phyloP scores from a whole-genome alignment of 202 grass and related monocot genomes.

The Panicum virgatum region DNA sequence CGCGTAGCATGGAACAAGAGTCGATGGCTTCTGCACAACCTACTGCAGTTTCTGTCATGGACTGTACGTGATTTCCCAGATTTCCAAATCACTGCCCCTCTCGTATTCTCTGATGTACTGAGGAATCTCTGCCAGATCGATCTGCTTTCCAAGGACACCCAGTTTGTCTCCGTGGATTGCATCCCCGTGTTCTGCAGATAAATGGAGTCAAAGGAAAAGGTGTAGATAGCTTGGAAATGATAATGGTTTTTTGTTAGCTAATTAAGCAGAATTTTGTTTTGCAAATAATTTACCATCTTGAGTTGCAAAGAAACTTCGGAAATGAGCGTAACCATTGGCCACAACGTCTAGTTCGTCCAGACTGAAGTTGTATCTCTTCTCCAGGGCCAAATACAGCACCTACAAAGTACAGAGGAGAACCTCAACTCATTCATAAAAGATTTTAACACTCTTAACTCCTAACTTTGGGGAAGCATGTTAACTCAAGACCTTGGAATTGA shows the following conservation, averaged over 20 bases:
- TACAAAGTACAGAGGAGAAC: constrained; percentile 34
- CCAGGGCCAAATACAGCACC: constrained; percentile 81
- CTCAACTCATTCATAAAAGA: not conserved
- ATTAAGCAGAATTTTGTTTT: not conserved
- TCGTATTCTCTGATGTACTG: constrained; percentile 78
- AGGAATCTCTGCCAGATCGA: constrained; percentile 59
- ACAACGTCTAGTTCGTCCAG: constrained; percentile 71
- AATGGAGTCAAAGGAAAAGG: not conserved
- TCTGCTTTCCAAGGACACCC: constrained; percentile 52
- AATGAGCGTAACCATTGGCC: constrained; percentile 77
- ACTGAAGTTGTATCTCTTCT: too few species aligned
- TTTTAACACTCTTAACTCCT: not conserved
- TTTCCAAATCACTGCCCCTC: constrained; percentile 66
- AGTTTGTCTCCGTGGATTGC: not conserved
- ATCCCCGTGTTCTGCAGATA: too few species aligned
- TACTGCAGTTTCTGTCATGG: not conserved
- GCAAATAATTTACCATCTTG: constrained; percentile 33
- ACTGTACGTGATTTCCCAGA: constrained; percentile 62
- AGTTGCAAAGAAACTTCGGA: constrained; percentile 59
- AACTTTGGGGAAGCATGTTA: not conserved
- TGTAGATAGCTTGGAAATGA: constrained; percentile 1
- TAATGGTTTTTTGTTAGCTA: not conserved
- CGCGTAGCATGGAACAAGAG: not conserved
- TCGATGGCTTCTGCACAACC: not conserved
- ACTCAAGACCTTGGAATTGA: not conserved